Evolutionary conservation across 768 basidiomycete genomes (phyloP).

Genomic region (Leccinum rimulosum): DNA sequence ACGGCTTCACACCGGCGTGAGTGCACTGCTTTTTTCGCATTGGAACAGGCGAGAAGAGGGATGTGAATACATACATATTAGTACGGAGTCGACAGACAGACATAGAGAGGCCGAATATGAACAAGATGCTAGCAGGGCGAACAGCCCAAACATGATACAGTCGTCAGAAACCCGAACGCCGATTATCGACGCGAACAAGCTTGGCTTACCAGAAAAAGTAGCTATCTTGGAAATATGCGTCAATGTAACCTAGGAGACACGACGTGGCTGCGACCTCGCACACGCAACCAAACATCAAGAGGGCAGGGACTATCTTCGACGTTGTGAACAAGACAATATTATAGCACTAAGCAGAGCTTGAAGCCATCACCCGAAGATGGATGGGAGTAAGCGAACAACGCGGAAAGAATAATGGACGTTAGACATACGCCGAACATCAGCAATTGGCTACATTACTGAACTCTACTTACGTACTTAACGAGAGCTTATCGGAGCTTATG

Average conservation of each 20-base stretch:
- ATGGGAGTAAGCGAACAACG: not conserved
- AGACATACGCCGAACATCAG: not conserved
- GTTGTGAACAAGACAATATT: slow-evolving; percentile 5
- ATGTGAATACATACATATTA: not conserved
- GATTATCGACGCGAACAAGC: not conserved
- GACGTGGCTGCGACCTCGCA: slow-evolving; percentile 10
- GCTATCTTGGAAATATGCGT: not conserved
- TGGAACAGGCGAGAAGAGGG: not conserved
- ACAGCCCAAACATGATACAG: not conserved
- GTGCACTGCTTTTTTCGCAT: not conserved
- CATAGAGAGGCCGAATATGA: slow-evolving; percentile 4
- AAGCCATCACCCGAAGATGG: slow-evolving; percentile 10
- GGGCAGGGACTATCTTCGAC: slow-evolving; percentile 2
- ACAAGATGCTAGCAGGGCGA: slow-evolving; percentile 6
- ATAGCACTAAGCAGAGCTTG: slow-evolving; percentile 14
- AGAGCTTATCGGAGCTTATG: no score
- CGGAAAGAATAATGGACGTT: not conserved
- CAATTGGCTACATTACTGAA: no score
- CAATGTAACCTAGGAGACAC: not conserved
- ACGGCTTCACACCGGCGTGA: not conserved
- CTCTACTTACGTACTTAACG: no score
- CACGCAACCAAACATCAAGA: slow-evolving; percentile 10
- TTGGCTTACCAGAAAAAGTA: slow-evolving; percentile 18
- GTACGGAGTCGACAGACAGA: not conserved
- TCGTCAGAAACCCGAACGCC: not conserved